A percentile compares a stretch with the other conserved stretches of the same genome.
Conservation (phyloP, 2,329 filamentous ascomycete species). For the Cladosporium cucumerinum region DNA sequence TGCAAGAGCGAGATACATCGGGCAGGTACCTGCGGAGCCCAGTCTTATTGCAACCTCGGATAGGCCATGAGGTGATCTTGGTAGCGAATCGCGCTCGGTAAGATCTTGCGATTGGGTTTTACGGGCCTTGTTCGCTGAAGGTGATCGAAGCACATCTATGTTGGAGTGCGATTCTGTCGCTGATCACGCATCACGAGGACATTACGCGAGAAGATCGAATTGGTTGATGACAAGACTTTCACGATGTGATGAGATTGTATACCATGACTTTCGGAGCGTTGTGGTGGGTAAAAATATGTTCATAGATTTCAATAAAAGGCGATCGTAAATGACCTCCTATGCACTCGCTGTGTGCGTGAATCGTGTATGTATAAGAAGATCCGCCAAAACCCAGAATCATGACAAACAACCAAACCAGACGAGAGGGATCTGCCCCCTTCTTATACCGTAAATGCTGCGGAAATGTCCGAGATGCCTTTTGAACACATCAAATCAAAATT, state of each 20-base stretch:
- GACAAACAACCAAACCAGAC: neutral
- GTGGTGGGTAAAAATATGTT: neutral
- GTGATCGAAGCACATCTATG: neutral
- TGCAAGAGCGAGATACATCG: neutral
- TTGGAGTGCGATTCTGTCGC: neutral
- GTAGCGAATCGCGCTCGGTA: neutral
- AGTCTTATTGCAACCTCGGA: slow-evolving; percentile 2
- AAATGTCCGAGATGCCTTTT: slow-evolving; percentile 6
- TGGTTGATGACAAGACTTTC: neutral
- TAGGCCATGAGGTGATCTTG: neutral
- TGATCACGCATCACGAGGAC: neutral
- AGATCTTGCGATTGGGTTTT: neutral
- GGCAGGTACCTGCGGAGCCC: neutral
- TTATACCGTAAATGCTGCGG: slow-evolving; percentile 6
- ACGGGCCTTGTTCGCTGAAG: neutral
- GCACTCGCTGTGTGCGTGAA: neutral
- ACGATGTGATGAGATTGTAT: neutral
- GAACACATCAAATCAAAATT: neutral
- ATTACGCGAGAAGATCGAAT: neutral
- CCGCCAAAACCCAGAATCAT: neutral
- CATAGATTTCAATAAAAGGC: neutral
- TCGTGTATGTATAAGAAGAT: neutral
- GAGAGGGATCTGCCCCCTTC: slow-evolving; percentile 12
- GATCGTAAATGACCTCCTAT: neutral
- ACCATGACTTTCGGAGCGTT: neutral